Evolutionary conservation across 2,329 filamentous ascomycete genomes (phyloP), one percentile per base, ranked within the genome.

Genomic region (Cylindrodendrum hubeiense): DNA sequence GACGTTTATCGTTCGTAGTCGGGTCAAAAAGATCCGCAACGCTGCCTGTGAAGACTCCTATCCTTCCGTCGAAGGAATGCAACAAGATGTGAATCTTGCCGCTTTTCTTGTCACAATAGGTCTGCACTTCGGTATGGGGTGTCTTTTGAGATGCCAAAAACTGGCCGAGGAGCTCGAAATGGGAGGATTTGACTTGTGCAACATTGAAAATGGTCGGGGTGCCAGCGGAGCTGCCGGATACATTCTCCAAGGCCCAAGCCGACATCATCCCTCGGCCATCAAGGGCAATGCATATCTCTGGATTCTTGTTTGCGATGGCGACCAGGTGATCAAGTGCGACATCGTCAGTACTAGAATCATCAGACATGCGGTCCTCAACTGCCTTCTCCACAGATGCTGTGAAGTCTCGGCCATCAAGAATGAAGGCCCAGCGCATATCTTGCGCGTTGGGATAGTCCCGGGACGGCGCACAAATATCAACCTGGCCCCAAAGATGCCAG

Each of bases 231-330:
- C 91, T 93, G 72, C 88, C 90, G 37, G 92, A 91, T 21, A 97
- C 87, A 74, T 95, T 95, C 77, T 98, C 95, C 60, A 99, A 81
- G 0, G 94, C 95, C 93, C 95, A 98, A 0, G 93, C 94, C 43
- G 93, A 94, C 91, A 98, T 93, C 69, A 91, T 90, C 1, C 95
- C 95, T 51, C 86, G 84, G n/a, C 91, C 90, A 78, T 98, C 94
- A 51, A 97, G 84, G 9, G 95, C 90, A 24, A 98, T 86, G 70
- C 94, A 96, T 3, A 99, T 89, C 76, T 99, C 96, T 0, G 95
- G 93, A 60, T 87, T 92, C 56, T 91, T 91, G 67, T 95, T 96
- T 10, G 94, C 93, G 71, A 98, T 87, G 70, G 94, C 92, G 46
- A 97, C 91, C 5, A 98, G 83, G 75, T 97, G 93, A 71, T 96